Evolutionary conservation across 208 protist species (phyloP).

Genomic region (Herpetomonas tarakana): DNA sequence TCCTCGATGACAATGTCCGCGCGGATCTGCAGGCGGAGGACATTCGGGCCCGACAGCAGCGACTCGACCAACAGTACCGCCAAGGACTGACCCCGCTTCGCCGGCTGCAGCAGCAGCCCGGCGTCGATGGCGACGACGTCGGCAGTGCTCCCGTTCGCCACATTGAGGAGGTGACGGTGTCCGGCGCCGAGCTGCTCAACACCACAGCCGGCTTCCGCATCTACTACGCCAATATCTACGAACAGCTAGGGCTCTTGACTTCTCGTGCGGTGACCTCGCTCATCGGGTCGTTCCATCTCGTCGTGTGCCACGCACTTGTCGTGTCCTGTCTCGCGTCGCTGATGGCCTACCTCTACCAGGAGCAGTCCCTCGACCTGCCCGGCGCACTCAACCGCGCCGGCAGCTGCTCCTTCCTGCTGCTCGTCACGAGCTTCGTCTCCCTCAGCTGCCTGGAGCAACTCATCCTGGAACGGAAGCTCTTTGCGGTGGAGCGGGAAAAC

Average conservation of each 20-base stretch:
- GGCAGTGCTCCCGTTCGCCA: no score
- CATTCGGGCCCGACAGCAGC: constrained; percentile 5
- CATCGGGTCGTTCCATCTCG: constrained; percentile 73
- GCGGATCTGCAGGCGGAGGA: constrained; percentile 51
- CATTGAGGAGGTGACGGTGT: constrained; percentile 10
- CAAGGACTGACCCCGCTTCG: constrained; percentile 2
- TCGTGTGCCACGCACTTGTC: constrained; percentile 80
- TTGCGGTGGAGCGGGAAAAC: constrained; percentile 86
- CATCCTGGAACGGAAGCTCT: constrained; percentile 83
- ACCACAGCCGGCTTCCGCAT: constrained; percentile 39
- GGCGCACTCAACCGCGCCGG: constrained; percentile 88
- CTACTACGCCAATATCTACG: constrained; percentile 87
- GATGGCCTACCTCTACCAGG: constrained; percentile 81
- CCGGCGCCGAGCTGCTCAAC: constrained; percentile 42
- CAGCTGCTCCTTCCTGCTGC: constrained; percentile 76
- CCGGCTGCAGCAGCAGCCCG: neutral
- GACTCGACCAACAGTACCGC: neutral
- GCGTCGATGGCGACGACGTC: neutral
- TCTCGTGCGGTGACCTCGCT: constrained; percentile 66
- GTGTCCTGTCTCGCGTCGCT: constrained; percentile 65
- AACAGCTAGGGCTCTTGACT: constrained; percentile 72
- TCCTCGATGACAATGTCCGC: constrained; percentile 68
- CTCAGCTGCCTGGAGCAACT: constrained; percentile 88
- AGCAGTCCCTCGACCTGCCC: constrained; percentile 76
- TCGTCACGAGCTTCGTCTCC: constrained; percentile 85